Conservation (phyloP, 2,329 filamentous ascomycete species). For the Aspergillus eucalypticola region DNA sequence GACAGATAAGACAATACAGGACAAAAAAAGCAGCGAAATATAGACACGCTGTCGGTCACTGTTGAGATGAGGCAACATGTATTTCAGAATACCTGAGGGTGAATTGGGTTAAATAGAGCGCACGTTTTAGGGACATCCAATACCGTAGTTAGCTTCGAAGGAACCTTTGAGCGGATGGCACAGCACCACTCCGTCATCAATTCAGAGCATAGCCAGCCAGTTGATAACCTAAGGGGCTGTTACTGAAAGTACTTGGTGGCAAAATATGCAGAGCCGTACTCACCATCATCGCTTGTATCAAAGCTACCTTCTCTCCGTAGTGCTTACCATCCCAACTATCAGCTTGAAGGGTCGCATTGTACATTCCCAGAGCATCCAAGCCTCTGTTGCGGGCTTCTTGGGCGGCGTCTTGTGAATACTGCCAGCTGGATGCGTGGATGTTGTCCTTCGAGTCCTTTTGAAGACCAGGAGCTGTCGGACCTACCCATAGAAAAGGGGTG, state of each 20-base stretch:
- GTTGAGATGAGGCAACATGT: not conserved
- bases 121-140: not conserved
- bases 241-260: constrained; percentile 6
- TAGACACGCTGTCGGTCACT: not conserved
- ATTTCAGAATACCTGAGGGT: not conserved
- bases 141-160: not conserved
- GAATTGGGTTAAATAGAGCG: not conserved
- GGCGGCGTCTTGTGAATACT: constrained; percentile 40
- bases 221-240: constrained; percentile 23
- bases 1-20: not conserved
- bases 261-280: constrained; percentile 11
- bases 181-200: too few relatives aligned
- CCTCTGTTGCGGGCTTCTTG: constrained; percentile 35
- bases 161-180: not conserved
- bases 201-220: constrained; percentile 24
- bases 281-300: constrained; percentile 50
- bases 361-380: constrained; percentile 46
- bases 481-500: constrained; percentile 47
- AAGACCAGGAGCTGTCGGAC: constrained; percentile 42
- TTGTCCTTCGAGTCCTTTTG: constrained; percentile 32
- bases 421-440: constrained; percentile 39
- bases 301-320: constrained; percentile 43
- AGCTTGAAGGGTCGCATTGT: constrained; percentile 47
- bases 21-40: not conserved
- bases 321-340: constrained; percentile 39